Evolutionary conservation across 163 green algal genomes (phyloP).

Genomic region (Scenedesmus sp.): DNA sequence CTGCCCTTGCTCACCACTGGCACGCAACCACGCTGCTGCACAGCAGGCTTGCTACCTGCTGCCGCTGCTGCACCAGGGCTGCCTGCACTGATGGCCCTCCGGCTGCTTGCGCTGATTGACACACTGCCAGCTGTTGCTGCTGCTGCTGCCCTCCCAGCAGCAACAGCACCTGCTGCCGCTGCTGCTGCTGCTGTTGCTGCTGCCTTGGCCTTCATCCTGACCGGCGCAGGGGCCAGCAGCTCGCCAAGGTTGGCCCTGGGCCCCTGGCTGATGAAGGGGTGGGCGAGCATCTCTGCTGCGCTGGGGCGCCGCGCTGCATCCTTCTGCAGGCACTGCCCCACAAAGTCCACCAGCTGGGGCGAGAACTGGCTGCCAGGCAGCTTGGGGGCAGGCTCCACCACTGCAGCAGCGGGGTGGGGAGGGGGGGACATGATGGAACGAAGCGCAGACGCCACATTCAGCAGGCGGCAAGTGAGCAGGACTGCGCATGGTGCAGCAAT

Average conservation of each 20-base stretch:
- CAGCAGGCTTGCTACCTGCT: not conserved
- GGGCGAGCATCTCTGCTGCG: constrained; percentile 30
- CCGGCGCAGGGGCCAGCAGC: not conserved
- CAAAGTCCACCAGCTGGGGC: constrained; percentile 42
- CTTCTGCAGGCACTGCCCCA: constrained; percentile 55
- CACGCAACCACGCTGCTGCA: not conserved
- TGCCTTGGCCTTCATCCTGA: not conserved
- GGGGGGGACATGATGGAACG: not conserved
- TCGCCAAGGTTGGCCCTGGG: constrained; percentile 5
- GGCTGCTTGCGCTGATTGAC: not conserved
- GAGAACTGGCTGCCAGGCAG: constrained; percentile 54
- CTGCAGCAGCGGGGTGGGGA: too few species aligned
- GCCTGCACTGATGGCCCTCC: not conserved
- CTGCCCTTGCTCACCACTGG: not conserved
- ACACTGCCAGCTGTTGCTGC: not conserved
- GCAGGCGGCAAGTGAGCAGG: too few species aligned
- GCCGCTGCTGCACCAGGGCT: not conserved
- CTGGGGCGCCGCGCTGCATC: constrained; percentile 41
- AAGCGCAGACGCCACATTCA: too few species aligned
- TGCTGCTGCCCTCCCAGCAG: not conserved
- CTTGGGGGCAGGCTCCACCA: constrained; percentile 83
- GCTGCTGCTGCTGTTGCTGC: too few species aligned
- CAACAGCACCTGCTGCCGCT: not conserved
- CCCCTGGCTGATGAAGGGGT: constrained; percentile 51
- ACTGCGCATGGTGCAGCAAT: too few species aligned